Percentiles rank a stretch among this genome's conserved stretches.
These are phyloP conservation scores for Tephrocybe sp. DNA, from an alignment of 768 basidiomycete genomes.

Conservation along the genomic window DNA sequence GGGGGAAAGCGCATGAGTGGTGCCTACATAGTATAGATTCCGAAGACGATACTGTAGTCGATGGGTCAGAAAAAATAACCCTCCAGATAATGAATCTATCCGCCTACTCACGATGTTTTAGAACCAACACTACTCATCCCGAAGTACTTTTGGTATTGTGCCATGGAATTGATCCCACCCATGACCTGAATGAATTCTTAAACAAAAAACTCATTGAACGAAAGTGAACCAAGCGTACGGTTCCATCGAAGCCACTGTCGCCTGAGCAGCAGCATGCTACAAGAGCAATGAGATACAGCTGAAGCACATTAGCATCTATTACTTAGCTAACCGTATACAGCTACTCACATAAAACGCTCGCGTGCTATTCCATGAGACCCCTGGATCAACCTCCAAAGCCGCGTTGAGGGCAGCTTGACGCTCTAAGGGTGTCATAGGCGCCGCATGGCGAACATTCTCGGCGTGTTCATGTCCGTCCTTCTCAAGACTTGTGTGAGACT, in stretches of 20 bases:
- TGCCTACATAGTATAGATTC: constrained; percentile 48
- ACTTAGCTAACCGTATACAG: background rate
- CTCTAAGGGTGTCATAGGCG: constrained; percentile 35
- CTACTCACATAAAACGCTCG: constrained; percentile 36
- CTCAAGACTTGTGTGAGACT: constrained; percentile 23
- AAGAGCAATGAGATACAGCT: constrained; percentile 49
- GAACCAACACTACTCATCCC: constrained; percentile 39
- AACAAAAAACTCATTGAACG: background rate
- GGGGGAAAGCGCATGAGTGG: constrained; percentile 5
- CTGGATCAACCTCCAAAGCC: constrained; percentile 42
- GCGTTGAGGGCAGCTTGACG: constrained; percentile 38
- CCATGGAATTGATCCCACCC: constrained; percentile 54
- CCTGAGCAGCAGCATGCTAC: constrained; percentile 49
- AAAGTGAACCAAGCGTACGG: constrained; percentile 31
- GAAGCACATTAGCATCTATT: background rate
- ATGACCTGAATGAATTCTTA: constrained; percentile 36
- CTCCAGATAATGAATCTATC: background rate
- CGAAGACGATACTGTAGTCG: constrained; percentile 45
- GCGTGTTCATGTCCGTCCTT: constrained; percentile 20
- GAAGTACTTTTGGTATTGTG: constrained; percentile 47
- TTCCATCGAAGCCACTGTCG: constrained; percentile 55
- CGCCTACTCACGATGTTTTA: constrained; percentile 37
- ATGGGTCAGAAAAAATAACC: background rate
- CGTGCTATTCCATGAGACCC: constrained; percentile 34
- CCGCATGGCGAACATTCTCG: constrained; percentile 7